These are phyloP conservation scores for Trapa incisa DNA, from an alignment of 345 rosid species.

Conservation along the genomic window DNA sequence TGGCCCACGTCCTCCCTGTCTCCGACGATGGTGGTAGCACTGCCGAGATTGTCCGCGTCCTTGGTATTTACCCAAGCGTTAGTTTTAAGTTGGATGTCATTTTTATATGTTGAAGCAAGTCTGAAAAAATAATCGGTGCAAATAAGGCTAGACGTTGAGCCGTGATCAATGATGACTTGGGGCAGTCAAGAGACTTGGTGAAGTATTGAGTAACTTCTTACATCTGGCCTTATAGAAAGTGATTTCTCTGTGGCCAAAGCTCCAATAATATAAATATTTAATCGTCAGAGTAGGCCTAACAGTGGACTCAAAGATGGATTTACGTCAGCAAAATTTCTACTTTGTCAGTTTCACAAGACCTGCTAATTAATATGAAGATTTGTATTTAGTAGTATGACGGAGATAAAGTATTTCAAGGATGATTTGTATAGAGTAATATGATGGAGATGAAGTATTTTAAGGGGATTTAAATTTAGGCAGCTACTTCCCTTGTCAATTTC, in stretches of 20 bases:
- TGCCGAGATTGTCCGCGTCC: constrained; percentile 94
- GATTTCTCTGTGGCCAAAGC: not conserved
- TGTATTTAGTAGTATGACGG: not conserved
- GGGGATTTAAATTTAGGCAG: not conserved
- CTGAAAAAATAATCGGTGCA: no score
- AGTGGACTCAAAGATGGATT: not conserved
- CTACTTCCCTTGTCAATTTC: not conserved
- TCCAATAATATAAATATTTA: not conserved
- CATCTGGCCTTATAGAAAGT: not conserved
- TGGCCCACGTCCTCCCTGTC: constrained; percentile 87
- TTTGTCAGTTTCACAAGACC: not conserved
- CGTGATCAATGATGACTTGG: not conserved
- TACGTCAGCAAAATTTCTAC: not conserved
- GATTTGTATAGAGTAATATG: not conserved
- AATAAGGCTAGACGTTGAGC: not conserved
- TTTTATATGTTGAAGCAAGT: not conserved
- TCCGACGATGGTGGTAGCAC: constrained; percentile 98
- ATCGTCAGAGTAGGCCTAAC: not conserved
- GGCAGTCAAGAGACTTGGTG: not conserved
- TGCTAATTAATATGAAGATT: not conserved
- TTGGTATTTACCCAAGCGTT: constrained; percentile 30
- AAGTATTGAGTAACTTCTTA: not conserved
- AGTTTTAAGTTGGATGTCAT: not conserved
- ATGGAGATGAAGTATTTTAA: not conserved
- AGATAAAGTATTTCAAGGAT: not conserved